Evolutionary conservation across 192 early-diverging fungal genomes (phyloP), one percentile per base, ranked within the genome.

Genomic region (Backusella tuberculispora): DNA sequence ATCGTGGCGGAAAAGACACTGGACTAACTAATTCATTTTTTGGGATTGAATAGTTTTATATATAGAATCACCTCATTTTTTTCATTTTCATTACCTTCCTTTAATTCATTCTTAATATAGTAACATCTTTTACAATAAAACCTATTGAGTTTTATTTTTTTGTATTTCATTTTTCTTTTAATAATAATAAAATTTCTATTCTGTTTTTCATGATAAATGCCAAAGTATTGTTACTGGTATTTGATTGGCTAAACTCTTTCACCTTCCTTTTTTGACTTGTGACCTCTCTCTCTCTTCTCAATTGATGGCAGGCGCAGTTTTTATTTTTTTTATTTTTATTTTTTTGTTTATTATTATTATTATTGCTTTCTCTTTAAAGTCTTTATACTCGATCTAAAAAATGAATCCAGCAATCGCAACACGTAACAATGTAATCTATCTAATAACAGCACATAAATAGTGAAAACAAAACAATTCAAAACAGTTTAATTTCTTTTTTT

Each of bases 1-100:
- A 73, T 82, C 66, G 83, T 85, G 3, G 46, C 80, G 6, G 81
- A 82, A 53, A 82, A 85, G 69, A 6, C 79, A 76, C 7, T 56
- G 24, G 19, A 56, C 19, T 8, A 56, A 15, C 19, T 56, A 56
- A 56, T 4, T 12, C 19, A 3, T 56, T 50, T 10, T 42, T 42
- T n/a, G n/a, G n/a, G n/a, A n/a, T 42, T 42, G 3, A 5, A 5
- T 42, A 42, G 7, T 50, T 9, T 50, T 19, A 4, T 50, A 21
- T 10, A 56, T 56, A 56, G 50, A n/a, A 56, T 24, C 50, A 56
- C 19, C 50, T 56, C 50, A 56, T 24, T 56, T 53, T 56, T 1
- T 50, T 6, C 2, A 7, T 50, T 17, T 50, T 19, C n/a, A 50
- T 50, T 50, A 50, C 21, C 44, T 45, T 45, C 13, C 13, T 8